Conservation (phyloP, 1,284 basidiomycete species). For the Exobasidium cylindrosporum region DNA sequence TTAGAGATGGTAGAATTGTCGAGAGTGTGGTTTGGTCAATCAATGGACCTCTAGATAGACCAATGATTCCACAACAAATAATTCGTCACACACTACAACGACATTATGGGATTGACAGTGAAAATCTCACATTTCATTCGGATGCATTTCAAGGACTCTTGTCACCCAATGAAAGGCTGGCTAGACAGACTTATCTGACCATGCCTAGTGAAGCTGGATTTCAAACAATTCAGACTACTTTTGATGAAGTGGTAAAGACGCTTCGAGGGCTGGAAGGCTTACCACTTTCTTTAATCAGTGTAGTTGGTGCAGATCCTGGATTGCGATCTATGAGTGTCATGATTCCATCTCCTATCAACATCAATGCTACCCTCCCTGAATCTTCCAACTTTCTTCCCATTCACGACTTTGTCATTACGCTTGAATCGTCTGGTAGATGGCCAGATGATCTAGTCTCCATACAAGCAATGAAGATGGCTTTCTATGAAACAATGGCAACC, state of each 20-base stretch:
- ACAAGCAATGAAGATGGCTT: slow-evolving; percentile 91
- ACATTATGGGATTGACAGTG: slow-evolving; percentile 68
- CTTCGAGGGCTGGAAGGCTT: slow-evolving; percentile 73
- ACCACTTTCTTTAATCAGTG: slow-evolving; percentile 74
- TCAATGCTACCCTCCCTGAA: slow-evolving; percentile 50
- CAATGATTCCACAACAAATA: slow-evolving; percentile 73
- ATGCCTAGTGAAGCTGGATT: slow-evolving; percentile 60
- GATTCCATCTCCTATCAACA: slow-evolving; percentile 62
- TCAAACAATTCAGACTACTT: slow-evolving; percentile 73
- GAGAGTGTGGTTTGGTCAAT: slow-evolving; percentile 86
- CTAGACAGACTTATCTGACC: slow-evolving; percentile 50
- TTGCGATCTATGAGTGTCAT: slow-evolving; percentile 83
- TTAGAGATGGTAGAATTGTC: slow-evolving; percentile 89
- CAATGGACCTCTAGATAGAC: slow-evolving; percentile 58
- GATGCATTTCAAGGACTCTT: slow-evolving; percentile 68
- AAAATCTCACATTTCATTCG: slow-evolving; percentile 61
- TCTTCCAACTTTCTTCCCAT: slow-evolving; percentile 57
- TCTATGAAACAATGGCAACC: slow-evolving; percentile 58
- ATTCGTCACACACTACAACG: slow-evolving; percentile 70
- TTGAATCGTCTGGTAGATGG: slow-evolving; percentile 80
- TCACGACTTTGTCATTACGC: slow-evolving; percentile 60
- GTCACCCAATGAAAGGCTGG: slow-evolving; percentile 55
- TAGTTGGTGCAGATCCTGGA: slow-evolving; percentile 65
- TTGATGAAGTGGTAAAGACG: slow-evolving; percentile 72
- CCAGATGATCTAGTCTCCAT: slow-evolving; percentile 89